These are phyloP conservation scores for Wolfiporia cocos DNA, from an alignment of 1,284 basidiomycete species.

Conservation along the genomic window DNA sequence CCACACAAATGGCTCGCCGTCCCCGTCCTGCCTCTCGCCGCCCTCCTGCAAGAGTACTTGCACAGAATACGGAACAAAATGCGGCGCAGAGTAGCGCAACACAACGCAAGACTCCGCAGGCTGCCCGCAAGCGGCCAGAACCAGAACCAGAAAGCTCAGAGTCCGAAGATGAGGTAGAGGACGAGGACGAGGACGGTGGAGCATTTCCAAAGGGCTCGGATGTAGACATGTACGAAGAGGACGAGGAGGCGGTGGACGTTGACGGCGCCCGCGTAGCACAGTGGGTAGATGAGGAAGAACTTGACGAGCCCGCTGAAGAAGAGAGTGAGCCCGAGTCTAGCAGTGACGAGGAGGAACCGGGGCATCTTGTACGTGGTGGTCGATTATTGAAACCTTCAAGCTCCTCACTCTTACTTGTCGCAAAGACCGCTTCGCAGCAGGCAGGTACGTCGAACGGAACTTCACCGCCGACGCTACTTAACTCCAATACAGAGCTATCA, in stretches of 20 bases:
- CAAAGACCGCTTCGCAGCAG: constrained; percentile 32
- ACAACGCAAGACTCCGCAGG: constrained; percentile 2
- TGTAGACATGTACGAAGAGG: constrained; percentile 9
- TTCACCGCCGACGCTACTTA: constrained; percentile 1
- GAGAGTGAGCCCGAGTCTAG: constrained; percentile 14
- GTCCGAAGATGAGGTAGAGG: constrained; percentile 4
- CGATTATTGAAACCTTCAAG: constrained; percentile 3
- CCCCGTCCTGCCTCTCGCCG: constrained; percentile 22
- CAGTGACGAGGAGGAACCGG: constrained; percentile 16
- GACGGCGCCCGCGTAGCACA: constrained; percentile 26
- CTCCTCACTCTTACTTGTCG: constrained; percentile 1
- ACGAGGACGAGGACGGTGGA: constrained; percentile 8
- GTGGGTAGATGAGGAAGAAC: constrained; percentile 30
- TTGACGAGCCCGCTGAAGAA: constrained; percentile 20
- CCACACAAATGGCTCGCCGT: constrained; percentile 23
- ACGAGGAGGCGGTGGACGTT: constrained; percentile 21
- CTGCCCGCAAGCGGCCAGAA: neutral
- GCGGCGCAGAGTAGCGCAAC: neutral
- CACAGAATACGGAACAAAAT: neutral
- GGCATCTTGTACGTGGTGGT: constrained; percentile 15
- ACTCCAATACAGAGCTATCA: constrained; percentile 39
- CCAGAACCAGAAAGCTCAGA: neutral
- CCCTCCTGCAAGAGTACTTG: constrained; percentile 8
- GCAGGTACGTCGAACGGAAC: constrained; percentile 16
- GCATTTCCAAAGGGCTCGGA: constrained; percentile 2